Evolutionary conservation across 345 rosid species (phyloP).

Genomic region (Acer negundo): DNA sequence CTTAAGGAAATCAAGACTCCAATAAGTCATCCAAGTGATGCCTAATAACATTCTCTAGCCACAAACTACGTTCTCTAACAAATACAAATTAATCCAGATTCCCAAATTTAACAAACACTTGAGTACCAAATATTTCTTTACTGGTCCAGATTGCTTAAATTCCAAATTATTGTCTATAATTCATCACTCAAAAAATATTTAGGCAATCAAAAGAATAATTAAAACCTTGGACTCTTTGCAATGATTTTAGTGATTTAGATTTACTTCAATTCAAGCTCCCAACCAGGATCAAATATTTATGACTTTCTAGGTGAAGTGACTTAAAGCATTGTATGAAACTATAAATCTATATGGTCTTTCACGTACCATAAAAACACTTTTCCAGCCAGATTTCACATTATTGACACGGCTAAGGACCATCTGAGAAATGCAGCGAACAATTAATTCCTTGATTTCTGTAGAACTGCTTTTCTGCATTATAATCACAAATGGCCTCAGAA

Average conservation of each 20-base stretch:
- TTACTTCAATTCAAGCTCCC: neutral
- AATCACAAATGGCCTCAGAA: conserved; percentile 90
- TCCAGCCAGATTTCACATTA: conserved; percentile 98
- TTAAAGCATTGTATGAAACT: neutral
- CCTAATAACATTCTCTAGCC: neutral
- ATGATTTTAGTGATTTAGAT: conserved; percentile 3
- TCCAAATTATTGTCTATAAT: neutral
- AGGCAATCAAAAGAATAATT: neutral
- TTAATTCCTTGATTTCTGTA: conserved; percentile 84
- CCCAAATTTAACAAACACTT: neutral
- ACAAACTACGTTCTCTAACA: too few species aligned
- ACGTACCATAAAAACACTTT: conserved; percentile 92
- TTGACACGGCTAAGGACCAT: conserved; percentile 94
- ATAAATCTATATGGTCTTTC: conserved; percentile 1
- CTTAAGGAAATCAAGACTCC: neutral
- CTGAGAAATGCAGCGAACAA: conserved; percentile 91
- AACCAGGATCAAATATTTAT: conserved; percentile 1
- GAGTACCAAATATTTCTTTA: neutral
- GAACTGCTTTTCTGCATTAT: conserved; percentile 92
- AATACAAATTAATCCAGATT: too few species aligned
- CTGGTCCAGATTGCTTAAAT: neutral
- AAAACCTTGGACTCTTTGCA: neutral
- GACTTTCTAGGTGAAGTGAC: conserved; percentile 3
- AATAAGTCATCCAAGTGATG: neutral
- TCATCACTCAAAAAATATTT: neutral